Percentiles rank a stretch among this genome's conserved stretches.
phyloP scores from a whole-genome alignment of 2,329 filamentous ascomycete genomes.

The Calonectria crousiana region DNA sequence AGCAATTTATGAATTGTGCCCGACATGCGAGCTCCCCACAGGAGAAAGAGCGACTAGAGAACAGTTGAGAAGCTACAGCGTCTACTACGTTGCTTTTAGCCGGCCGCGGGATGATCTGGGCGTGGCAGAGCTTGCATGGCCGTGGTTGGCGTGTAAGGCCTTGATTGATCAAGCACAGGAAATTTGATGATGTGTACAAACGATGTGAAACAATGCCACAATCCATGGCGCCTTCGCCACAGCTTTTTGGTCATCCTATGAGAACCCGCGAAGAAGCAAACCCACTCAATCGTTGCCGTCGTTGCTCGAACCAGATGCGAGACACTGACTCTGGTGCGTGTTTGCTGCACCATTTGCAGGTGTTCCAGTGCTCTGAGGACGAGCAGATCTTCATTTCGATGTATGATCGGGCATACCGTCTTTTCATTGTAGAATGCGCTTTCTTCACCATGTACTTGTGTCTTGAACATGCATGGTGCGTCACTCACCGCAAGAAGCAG shows the following conservation, averaged over 20 bases:
- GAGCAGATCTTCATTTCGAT: not conserved
- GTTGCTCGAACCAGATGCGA: not conserved
- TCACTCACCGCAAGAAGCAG: not conserved
- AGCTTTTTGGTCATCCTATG: not conserved
- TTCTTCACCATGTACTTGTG: not conserved
- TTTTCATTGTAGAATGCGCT: not conserved
- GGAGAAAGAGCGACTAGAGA: not conserved
- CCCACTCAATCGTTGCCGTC: not conserved
- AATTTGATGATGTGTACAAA: not conserved
- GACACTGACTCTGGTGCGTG: not conserved
- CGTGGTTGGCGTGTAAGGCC: not conserved
- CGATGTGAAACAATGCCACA: not conserved
- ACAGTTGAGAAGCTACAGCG: not conserved
- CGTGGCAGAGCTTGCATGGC: not conserved
- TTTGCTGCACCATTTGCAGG: not conserved
- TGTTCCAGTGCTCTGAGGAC: not conserved
- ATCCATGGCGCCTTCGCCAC: not conserved
- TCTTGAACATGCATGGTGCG: not conserved
- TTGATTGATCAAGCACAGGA: conserved; percentile 1
- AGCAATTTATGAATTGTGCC: not conserved
- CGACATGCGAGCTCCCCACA: not conserved
- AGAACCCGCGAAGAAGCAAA: not conserved
- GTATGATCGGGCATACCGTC: not conserved
- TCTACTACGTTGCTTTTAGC: not conserved
- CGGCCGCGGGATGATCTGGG: not conserved